phyloP scores from a whole-genome alignment of 148 eudicot species.

The Chenopodium berlandieri region DNA sequence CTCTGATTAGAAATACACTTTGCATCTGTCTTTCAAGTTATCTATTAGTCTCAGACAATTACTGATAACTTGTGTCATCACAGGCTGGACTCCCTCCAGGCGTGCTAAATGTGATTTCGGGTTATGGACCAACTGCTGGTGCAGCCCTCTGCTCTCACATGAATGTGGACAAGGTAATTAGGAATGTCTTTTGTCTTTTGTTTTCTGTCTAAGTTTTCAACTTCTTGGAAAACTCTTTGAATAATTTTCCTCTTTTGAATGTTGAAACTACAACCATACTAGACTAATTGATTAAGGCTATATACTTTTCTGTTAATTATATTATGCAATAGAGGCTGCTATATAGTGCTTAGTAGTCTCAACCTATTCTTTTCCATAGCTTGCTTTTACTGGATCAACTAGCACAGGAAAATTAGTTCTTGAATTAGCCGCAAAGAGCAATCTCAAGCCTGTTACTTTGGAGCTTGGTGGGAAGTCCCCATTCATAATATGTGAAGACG shows the following conservation, averaged over 20 bases:
- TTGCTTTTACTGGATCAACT: conserved; percentile 70
- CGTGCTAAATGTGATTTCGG: conserved; percentile 58
- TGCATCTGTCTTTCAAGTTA: not conserved
- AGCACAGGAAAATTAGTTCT: conserved; percentile 46
- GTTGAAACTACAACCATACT: not conserved
- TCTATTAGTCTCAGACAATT: not conserved
- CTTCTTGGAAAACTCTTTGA: not conserved
- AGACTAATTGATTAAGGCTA: not conserved
- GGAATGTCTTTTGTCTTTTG: not conserved
- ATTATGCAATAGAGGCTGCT: not conserved
- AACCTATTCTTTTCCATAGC: conserved; percentile 24
- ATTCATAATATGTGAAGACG: conserved; percentile 63
- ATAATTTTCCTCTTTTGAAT: not conserved
- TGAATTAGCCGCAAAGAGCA: conserved; percentile 55
- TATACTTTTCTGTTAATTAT: not conserved
- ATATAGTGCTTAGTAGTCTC: not conserved
- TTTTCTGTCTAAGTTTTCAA: not conserved
- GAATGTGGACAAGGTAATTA: conserved; percentile 61
- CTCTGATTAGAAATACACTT: not conserved
- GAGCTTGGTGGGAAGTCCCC: conserved; percentile 78
- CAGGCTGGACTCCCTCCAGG: conserved; percentile 72
- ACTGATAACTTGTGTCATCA: not conserved
- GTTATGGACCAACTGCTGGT: conserved; percentile 66
- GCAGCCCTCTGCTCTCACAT: conserved; percentile 57
- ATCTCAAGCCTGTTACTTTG: conserved; percentile 56